Evolutionary conservation across 2,329 filamentous ascomycete species (phyloP), one percentile per base, ranked within the genome.

Genomic region (Aspergillus bombycis): DNA sequence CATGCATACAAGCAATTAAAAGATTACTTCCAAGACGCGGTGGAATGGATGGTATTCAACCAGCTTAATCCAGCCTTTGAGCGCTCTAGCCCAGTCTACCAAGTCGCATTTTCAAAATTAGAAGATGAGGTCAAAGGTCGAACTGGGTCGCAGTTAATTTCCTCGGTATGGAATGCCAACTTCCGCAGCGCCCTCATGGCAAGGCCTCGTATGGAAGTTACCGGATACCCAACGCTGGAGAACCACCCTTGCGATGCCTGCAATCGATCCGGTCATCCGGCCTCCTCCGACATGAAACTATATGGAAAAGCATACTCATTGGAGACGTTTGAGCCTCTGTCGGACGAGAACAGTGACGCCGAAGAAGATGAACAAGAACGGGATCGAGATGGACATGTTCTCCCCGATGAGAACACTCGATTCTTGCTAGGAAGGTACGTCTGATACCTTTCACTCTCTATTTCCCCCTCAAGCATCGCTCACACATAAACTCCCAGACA

Each of bases 11-110:
- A 89, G 68, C 90, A 90, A 57, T 80, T 89, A 0, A 89, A 88
- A 67, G 88, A 92, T 45, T 86, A 93, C 57, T 94, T 94, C 79
- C 86, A 85, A 55, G 88, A 89, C 69, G 89, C 87, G 0, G 82
- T 94, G 2, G 90, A 93, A 73, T 94, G 91, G 91, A 89, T 94
- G 78, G 88, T 94, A 2, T 90, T 93, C 71, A 91, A 91, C 72
- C 89, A 90, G 69, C 83, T 95, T 57, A 90, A 93, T 68, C 91
- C 91, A 0, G 86, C 82, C 0, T 94, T 93, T 70, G 79, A 85
- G 12, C 83, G 84, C 21, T 79, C 85, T 6, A 86, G 91, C 64
- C 81, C 85, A 9, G 79, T 93, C 14, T 95, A 93, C 75, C 71
- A 78, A 14, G 81, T 91, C 30, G 88, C 91, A 0, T 93, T 93